A percentile compares a stretch with the other conserved stretches of the same genome.
These are phyloP conservation scores for Neltuma alba DNA, from an alignment of 306 rosid species.

Conservation along the genomic window DNA sequence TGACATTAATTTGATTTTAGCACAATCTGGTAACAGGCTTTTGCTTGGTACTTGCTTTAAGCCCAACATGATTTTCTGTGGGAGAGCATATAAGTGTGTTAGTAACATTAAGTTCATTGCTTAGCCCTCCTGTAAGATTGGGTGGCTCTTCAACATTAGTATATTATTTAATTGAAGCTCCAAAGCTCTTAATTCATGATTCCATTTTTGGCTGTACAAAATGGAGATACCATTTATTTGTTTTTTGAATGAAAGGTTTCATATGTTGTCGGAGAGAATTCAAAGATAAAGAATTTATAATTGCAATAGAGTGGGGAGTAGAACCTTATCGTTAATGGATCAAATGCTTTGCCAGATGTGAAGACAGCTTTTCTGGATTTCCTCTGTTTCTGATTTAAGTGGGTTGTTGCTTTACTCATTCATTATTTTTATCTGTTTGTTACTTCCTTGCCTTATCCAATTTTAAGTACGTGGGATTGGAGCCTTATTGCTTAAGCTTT, in stretches of 20 bases:
- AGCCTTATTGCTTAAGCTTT: background rate
- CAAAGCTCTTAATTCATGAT: background rate
- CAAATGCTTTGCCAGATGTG: background rate
- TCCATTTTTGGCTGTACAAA: conserved; percentile 3
- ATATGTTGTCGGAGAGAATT: conserved; percentile 26
- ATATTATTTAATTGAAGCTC: background rate
- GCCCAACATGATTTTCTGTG: conserved; percentile 3
- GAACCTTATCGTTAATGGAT: background rate
- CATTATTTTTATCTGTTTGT: background rate
- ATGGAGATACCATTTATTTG: background rate
- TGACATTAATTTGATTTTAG: conserved; percentile 6
- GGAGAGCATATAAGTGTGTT: conserved; percentile 9
- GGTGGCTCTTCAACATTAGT: conserved; percentile 3
- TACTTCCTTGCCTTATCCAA: background rate
- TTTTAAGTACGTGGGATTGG: background rate
- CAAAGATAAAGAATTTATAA: background rate
- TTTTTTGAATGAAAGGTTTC: background rate
- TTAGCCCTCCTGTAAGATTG: background rate
- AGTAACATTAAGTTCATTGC: conserved; percentile 19
- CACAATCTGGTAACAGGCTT: conserved; percentile 3
- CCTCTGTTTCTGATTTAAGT: background rate
- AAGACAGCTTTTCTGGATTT: background rate
- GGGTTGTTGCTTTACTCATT: background rate
- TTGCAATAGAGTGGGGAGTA: background rate
- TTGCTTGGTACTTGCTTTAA: conserved; percentile 12